Conservation (phyloP, 441 rosid genomes). For the Pelargonium cotyledonis region DNA sequence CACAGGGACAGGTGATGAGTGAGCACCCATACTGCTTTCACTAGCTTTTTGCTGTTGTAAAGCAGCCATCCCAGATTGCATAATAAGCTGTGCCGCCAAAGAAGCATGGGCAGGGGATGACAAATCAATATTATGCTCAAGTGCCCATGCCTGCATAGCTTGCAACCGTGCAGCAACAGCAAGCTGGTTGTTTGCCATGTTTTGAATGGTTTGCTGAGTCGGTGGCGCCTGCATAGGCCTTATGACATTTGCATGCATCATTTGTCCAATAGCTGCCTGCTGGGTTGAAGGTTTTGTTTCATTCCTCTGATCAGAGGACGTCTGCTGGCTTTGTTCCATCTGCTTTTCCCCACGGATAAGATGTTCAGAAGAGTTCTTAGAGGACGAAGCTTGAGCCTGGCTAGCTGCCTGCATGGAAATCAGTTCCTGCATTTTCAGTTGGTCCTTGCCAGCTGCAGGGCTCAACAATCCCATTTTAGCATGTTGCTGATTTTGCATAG, state of each 20-base stretch:
- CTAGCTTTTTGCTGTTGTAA: constrained; percentile 54
- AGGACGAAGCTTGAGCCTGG: constrained; percentile 81
- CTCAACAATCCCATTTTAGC: constrained; percentile 70
- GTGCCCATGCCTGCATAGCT: constrained; percentile 87
- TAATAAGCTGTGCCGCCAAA: constrained; percentile 75
- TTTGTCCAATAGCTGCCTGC: constrained; percentile 47
- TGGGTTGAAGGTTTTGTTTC: constrained; percentile 56
- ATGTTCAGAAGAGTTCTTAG: constrained; percentile 66
- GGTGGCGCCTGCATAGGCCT: constrained; percentile 79
- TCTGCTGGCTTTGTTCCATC: constrained; percentile 53
- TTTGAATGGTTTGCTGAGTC: constrained; percentile 51
- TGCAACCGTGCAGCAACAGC: constrained; percentile 80
- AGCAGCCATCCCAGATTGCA: constrained; percentile 84
- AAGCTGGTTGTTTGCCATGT: constrained; percentile 60
- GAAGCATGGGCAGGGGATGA: constrained; percentile 87
- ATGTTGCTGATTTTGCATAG: constrained; percentile 51
- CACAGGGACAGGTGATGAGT: constrained; percentile 46
- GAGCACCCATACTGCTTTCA: constrained; percentile 49
- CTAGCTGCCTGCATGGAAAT: constrained; percentile 65
- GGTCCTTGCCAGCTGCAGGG: constrained; percentile 55
- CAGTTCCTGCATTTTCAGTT: constrained; percentile 77
- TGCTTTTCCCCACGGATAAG: constrained; percentile 61
- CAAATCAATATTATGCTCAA: constrained; percentile 79
- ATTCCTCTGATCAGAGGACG: constrained; percentile 54
- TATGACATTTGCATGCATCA: constrained; percentile 45